Evolutionary conservation across 1,139 yeast genomes (phyloP).

Genomic region (Lodderomyces margitis): DNA sequence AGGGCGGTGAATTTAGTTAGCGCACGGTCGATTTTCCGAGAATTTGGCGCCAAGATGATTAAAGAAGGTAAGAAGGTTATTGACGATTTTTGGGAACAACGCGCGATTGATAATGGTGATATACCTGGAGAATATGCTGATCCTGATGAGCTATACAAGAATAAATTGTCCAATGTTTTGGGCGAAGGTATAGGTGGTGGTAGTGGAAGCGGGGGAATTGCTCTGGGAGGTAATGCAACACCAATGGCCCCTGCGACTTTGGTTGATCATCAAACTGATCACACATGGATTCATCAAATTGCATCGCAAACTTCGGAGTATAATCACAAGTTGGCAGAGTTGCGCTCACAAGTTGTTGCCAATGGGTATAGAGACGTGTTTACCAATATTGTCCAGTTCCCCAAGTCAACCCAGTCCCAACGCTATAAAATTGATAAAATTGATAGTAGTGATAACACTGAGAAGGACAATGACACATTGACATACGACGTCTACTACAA

Average conservation of each 20-base stretch:
- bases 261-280: conserved; percentile 54
- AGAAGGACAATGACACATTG: conserved; percentile 19
- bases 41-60: conserved; percentile 85
- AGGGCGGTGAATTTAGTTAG: conserved; percentile 87
- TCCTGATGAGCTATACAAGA: conserved; percentile 52
- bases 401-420: conserved; percentile 78
- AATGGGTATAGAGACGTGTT: conserved; percentile 78
- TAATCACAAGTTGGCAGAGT: conserved; percentile 60
- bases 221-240: conserved; percentile 25
- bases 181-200: conserved; percentile 17
- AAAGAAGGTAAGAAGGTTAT: conserved; percentile 75
- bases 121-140: conserved; percentile 81
- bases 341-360: conserved; percentile 51
- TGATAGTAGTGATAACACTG: conserved; percentile 10
- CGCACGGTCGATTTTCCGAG: conserved; percentile 85
- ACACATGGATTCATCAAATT: conserved; percentile 85
- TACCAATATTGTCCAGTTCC: conserved; percentile 74
- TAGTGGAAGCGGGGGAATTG: conserved; percentile 12
- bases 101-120: conserved; percentile 67
- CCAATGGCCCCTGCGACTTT: conserved; percentile 41
- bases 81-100: conserved; percentile 88
- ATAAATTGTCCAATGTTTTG: conserved; percentile 17
- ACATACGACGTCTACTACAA: conserved; percentile 45
- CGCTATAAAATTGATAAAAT: conserved; percentile 22
- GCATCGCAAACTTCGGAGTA: conserved; percentile 73